Conservation (phyloP, 2,329 filamentous ascomycete genomes). For the Pyrenochaeta sp. region DNA sequence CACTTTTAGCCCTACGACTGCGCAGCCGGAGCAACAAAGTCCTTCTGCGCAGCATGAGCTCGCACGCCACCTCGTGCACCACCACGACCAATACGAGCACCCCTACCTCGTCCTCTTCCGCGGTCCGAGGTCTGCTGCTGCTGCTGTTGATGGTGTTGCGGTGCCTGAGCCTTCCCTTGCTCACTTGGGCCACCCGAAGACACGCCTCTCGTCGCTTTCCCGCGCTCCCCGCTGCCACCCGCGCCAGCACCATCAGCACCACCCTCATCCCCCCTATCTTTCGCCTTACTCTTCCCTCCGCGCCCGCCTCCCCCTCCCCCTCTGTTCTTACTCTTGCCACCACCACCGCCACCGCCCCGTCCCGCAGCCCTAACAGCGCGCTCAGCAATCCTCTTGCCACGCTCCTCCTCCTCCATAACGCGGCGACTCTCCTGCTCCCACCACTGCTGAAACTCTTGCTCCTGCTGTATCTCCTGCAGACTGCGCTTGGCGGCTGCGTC, state of each 20-base stretch:
- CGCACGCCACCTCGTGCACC: slow-evolving; percentile 35
- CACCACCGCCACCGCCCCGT: slow-evolving; percentile 35
- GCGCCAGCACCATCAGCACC: slow-evolving; percentile 36
- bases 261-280: slow-evolving; percentile 34
- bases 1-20: too few species aligned
- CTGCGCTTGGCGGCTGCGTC: slow-evolving; percentile 89
- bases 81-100: slow-evolving; percentile 28
- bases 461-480: slow-evolving; percentile 92
- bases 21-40: too few species aligned
- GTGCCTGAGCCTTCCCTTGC: slow-evolving; percentile 4
- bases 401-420: slow-evolving; percentile 67
- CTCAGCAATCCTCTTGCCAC: slow-evolving; percentile 47
- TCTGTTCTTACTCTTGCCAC: too few species aligned
- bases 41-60: too few species aligned
- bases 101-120: slow-evolving; percentile 26
- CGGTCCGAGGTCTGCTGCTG: slow-evolving; percentile 14
- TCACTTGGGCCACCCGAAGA: slow-evolving; percentile 3
- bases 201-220: slow-evolving; percentile 24
- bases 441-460: slow-evolving; percentile 97
- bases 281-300: slow-evolving; percentile 22
- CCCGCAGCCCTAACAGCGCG: slow-evolving; percentile 26
- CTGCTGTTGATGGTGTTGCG: slow-evolving; percentile 11
- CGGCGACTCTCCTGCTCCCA: slow-evolving; percentile 86
- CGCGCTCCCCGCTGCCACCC: slow-evolving; percentile 15
- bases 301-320: slow-evolving; percentile 18